A percentile compares a stretch with the other conserved stretches of the same genome.
Conservation (phyloP, 805 yeast species). For the Spathaspora hagerdaliae region DNA sequence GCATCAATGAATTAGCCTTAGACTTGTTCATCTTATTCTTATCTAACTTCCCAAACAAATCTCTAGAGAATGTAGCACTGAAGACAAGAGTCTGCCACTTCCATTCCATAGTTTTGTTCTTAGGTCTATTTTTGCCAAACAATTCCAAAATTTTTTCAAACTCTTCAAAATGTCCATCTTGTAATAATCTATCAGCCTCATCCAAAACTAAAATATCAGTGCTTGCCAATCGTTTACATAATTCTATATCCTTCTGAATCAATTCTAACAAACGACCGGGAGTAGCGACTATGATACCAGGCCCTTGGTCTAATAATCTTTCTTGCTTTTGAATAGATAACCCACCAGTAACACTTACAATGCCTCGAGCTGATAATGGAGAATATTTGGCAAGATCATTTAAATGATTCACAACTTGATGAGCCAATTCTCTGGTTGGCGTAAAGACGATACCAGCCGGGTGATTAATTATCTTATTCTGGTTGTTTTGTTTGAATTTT, state of each 20-base stretch:
- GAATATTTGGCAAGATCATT: constrained; percentile 49
- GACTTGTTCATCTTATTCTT: constrained; percentile 21
- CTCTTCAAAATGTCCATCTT: constrained; percentile 95
- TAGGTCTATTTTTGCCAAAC: constrained; percentile 49
- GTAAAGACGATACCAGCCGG: constrained; percentile 83
- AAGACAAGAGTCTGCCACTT: constrained; percentile 85
- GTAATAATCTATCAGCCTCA: constrained; percentile 93
- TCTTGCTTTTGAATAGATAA: constrained; percentile 91
- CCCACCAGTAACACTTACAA: constrained; percentile 89
- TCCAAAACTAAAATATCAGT: constrained; percentile 67
- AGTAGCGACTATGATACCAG: constrained; percentile 85
- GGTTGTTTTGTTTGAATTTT: constrained; percentile 10
- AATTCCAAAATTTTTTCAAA: constrained; percentile 72
- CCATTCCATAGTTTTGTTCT: constrained; percentile 27
- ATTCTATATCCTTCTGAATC: constrained; percentile 56
- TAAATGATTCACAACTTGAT: constrained; percentile 84
- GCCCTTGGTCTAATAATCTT: constrained; percentile 66
- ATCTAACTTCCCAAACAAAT: constrained; percentile 72
- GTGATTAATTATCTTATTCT: constrained; percentile 20
- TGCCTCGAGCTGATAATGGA: constrained; percentile 51
- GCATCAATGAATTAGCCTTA: constrained; percentile 33
- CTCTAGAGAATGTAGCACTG: constrained; percentile 88
- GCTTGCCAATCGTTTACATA: constrained; percentile 38
- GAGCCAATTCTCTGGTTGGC: constrained; percentile 96
- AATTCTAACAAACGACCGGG: constrained; percentile 91